Base-by-base conservation (phyloP, 805 yeast species). In the Candida parachauliodes region DNA sequence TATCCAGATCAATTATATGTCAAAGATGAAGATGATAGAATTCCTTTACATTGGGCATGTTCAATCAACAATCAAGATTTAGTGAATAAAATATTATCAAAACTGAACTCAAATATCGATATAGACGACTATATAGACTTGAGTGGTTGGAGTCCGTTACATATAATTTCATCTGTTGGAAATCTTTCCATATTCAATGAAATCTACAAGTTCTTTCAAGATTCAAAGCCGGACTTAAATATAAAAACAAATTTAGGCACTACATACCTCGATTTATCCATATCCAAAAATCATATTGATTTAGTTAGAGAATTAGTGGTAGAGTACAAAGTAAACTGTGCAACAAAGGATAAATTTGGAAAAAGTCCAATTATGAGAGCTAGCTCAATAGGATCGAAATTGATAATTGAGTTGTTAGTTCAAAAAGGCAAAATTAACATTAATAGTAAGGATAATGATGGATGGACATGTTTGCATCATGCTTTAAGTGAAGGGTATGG, bases 401-500 rank as follows among this genome's bases (percentile, higher is more conserved):
- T 74, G 5, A 55, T 88, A 20, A 76, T 82, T 11, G 66, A 73
- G 30, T 51, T 76, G 20, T 61, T 89, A 25, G 69, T 76, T 4
- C 62, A 66, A 30, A 60, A 70, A 4, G 76, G 74, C 2, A 74
- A 73, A 32, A 76, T 82, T 0, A 83, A 85, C 7, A 55, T 88
- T 16, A 84, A 88, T 49, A 70, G 81, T 3, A 73, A 74, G 26
- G 97, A 89, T 52, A 46, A 47, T 9, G 71, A 72, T 37, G 93
- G 95, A 0, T 87, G 93, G 88, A 83, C 95, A 0, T 80, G 96
- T 1, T 56, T 91, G 42, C 95, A 87, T 56, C 95, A 87, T 59
- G 96, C 97, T 0, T 61, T 83, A 39, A 88, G 95, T 0, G 98
- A 89, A 59, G 96, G 96, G 0, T 81, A 81, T 49, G 88, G 83